These are phyloP conservation scores for Theileria annulata DNA, from an alignment of 169 alveolate genomes.

Conservation along the genomic window DNA sequence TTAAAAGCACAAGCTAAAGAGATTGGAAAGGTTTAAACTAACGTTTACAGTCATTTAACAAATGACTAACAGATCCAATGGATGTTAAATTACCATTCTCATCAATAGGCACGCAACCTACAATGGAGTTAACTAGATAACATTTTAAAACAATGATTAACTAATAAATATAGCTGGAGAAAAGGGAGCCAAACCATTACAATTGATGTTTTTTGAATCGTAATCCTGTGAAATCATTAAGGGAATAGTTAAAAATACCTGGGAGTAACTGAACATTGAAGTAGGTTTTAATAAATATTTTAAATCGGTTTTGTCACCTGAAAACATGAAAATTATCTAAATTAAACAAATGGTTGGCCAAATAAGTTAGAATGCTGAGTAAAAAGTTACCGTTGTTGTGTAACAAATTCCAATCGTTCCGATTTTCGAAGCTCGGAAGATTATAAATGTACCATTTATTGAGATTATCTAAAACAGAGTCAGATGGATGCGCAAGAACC, in stretches of 20 bases:
- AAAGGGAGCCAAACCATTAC: too few relatives aligned
- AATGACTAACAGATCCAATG: conserved; percentile 26
- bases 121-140: neutral
- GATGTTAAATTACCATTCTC: conserved; percentile 26
- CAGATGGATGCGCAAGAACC: neutral
- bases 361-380: neutral
- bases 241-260: neutral
- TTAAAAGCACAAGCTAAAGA: conserved; percentile 26
- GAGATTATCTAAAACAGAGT: neutral
- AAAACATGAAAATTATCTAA: neutral
- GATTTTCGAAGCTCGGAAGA: conserved; percentile 4
- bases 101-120: conserved; percentile 13
- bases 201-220: too few relatives aligned
- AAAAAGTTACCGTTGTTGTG: neutral
- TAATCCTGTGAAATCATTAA: too few relatives aligned
- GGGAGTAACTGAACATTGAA: neutral
- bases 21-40: neutral
- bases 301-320: neutral
- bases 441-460: conserved; percentile 15
- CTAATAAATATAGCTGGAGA: too few relatives aligned
- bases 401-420: neutral
- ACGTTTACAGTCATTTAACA: conserved; percentile 25
- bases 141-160: too few relatives aligned
- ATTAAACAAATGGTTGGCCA: neutral
- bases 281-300: neutral